Percentiles rank a stretch among this genome's conserved stretches.
Evolutionary conservation across 2,329 filamentous ascomycete species (phyloP).

Genomic region (Colletotrichum brevisporum): DNA sequence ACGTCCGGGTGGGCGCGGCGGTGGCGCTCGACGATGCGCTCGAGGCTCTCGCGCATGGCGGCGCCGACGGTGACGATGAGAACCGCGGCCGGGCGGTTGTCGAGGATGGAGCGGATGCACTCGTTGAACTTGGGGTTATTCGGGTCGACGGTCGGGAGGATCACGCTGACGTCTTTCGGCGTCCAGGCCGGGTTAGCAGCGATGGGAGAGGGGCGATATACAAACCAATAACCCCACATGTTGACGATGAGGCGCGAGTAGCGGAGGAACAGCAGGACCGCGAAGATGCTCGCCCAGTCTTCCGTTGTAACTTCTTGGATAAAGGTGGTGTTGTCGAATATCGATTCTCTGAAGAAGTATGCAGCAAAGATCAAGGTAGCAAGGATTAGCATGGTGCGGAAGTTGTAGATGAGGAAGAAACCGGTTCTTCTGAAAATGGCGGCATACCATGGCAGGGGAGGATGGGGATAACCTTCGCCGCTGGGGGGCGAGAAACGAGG

Average conservation of each 20-base stretch:
- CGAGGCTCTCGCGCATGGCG: constrained; percentile 14
- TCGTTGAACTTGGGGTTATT: constrained; percentile 55
- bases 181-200: constrained; percentile 48
- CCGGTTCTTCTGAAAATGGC: not conserved
- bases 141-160: constrained; percentile 67
- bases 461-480: too few species aligned
- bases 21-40: not conserved
- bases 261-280: not conserved
- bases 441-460: not conserved
- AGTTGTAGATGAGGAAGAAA: not conserved
- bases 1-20: constrained; percentile 40
- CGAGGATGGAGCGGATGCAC: constrained; percentile 56
- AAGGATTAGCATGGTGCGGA: not conserved
- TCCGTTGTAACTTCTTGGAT: not conserved
- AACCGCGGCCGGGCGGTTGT: constrained; percentile 54
- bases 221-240: constrained; percentile 41
- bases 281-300: not conserved
- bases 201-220: constrained; percentile 54
- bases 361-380: not conserved
- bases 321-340: not conserved
- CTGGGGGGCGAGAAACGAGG: too few species aligned
- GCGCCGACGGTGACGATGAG: constrained; percentile 62
- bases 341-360: not conserved
- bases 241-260: constrained; percentile 13
- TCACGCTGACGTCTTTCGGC: constrained; percentile 61